Base-by-base conservation (phyloP, 2,329 filamentous ascomycete species). In the Fusarium metavorans region DNA sequence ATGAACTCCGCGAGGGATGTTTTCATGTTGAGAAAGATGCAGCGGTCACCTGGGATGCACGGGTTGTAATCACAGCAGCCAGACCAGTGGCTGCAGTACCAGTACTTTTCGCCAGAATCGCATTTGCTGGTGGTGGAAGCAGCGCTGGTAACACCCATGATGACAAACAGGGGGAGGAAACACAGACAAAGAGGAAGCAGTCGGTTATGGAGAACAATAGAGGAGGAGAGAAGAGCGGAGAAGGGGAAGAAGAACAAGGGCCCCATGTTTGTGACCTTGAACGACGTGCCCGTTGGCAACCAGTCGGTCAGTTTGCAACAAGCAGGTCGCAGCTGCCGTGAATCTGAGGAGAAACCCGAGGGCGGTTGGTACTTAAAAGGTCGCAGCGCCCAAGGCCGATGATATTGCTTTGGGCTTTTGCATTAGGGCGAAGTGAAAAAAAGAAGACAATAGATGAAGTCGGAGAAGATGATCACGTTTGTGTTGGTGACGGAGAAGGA, bases 31-130 rank as follows among this genome's bases (percentile, higher is more conserved):
- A 45, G 20, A 23, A 45, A 45, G 20, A 45, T 14, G 41, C 41
- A 45, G 13, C 20, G 20, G 20, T 23, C 41, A 23, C 41, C 13
- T 45, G 10, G 4, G 11, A 23, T 4, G 41, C 41, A 45, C 11
- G 41, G 41, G 11, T 45, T 13, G 41, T 45, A 76, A 16, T 80
- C 76, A 76, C 87, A 89, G 74, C 88, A 89, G 20, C 86, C 87
- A 25, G 11, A 9, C 6, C 18, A 75, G 4, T 60, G 84, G 57
- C 61, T 45, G 72, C 86, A 89, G 27, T 69, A 59, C 72, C 85
- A 88, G 71, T 23, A 13, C 13, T 23, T 8, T 45, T 23, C 41
- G 41, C 41, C 41, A 23, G 41, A 11, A 13, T 45, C 14, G 41
- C 56, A 58, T 9, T 11, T 54, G 48, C 25, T 13, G 13, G 25